These are phyloP conservation scores for Malbranchea cinnamomea DNA, from an alignment of 2,329 filamentous ascomycete genomes.

Conservation along the genomic window DNA sequence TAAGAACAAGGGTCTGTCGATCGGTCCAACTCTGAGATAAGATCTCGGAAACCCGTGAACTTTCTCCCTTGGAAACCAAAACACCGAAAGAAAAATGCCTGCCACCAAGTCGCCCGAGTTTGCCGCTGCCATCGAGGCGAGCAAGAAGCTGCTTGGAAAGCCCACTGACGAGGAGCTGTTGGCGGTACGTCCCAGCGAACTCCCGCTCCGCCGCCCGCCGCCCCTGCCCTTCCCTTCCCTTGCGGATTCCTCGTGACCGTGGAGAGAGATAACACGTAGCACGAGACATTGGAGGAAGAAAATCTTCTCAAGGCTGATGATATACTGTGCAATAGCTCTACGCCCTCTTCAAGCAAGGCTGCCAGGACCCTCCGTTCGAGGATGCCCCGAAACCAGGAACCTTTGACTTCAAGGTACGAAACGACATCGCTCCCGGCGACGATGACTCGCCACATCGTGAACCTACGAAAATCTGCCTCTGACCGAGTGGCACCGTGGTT, in stretches of 20 bases:
- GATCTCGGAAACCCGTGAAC: too few relatives aligned
- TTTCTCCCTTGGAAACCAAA: too few relatives aligned
- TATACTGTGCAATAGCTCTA: constrained; percentile 26
- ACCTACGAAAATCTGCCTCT: constrained; percentile 12
- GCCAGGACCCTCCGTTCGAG: constrained; percentile 16
- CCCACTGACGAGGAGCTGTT: constrained; percentile 22
- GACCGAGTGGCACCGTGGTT: not conserved
- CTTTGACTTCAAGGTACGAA: constrained; percentile 26
- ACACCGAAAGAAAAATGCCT: constrained; percentile 2
- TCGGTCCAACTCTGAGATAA: too few relatives aligned
- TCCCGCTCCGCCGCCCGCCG: not conserved
- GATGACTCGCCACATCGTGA: constrained; percentile 10
- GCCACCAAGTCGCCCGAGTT: constrained; percentile 16
- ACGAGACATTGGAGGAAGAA: too few relatives aligned
- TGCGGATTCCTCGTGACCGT: too few relatives aligned
- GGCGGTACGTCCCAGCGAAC: constrained; percentile 13
- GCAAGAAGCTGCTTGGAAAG: constrained; percentile 21
- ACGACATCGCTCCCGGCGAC: constrained; percentile 12
- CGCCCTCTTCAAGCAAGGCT: constrained; percentile 25
- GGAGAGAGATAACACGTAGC: too few relatives aligned
- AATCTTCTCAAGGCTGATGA: too few relatives aligned
- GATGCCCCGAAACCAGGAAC: constrained; percentile 20
- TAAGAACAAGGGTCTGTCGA: too few relatives aligned
- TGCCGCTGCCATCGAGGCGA: constrained; percentile 18
- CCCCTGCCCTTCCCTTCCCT: not conserved